Evolutionary conservation across 2,329 filamentous ascomycete species (phyloP).

Genomic region (Aspergillus sp.): DNA sequence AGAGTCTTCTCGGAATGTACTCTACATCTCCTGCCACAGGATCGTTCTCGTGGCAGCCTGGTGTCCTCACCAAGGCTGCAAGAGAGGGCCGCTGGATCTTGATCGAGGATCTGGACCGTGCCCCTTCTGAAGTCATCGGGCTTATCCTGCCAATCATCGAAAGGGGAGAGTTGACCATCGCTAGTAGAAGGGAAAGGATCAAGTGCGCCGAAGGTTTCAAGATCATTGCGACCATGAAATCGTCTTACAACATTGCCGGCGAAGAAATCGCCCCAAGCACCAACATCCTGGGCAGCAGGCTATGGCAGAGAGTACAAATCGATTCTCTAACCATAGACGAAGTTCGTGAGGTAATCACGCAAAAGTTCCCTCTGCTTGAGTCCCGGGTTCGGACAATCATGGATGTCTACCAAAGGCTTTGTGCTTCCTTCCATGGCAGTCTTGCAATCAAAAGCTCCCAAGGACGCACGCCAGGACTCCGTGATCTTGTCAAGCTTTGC

Average conservation of each 20-base stretch:
- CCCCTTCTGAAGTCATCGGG: constrained; percentile 92
- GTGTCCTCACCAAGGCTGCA: constrained; percentile 90
- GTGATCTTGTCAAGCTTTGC: constrained; percentile 92
- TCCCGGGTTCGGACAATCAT: constrained; percentile 59
- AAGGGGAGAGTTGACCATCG: constrained; percentile 84
- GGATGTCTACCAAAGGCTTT: constrained; percentile 55
- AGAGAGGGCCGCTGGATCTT: constrained; percentile 94
- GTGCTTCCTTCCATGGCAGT: constrained; percentile 41
- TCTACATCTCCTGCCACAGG: constrained; percentile 84
- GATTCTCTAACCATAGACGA: constrained; percentile 68
- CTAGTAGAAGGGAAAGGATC: constrained; percentile 83
- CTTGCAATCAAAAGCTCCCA: constrained; percentile 43
- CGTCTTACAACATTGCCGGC: constrained; percentile 64
- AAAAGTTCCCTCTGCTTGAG: constrained; percentile 69
- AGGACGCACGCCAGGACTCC: constrained; percentile 63
- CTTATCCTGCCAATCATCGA: constrained; percentile 91
- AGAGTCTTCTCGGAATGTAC: constrained; percentile 92
- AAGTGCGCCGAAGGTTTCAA: constrained; percentile 82
- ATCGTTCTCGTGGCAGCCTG: constrained; percentile 88
- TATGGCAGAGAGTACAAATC: constrained; percentile 81
- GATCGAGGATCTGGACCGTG: constrained; percentile 94
- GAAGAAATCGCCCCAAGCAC: constrained; percentile 68
- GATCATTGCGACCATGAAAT: constrained; percentile 88
- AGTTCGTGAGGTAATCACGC: constrained; percentile 70
- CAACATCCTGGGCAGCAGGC: constrained; percentile 75